These are phyloP conservation scores for Tricholoma matsutake DNA, from an alignment of 768 basidiomycete species.

Conservation along the genomic window DNA sequence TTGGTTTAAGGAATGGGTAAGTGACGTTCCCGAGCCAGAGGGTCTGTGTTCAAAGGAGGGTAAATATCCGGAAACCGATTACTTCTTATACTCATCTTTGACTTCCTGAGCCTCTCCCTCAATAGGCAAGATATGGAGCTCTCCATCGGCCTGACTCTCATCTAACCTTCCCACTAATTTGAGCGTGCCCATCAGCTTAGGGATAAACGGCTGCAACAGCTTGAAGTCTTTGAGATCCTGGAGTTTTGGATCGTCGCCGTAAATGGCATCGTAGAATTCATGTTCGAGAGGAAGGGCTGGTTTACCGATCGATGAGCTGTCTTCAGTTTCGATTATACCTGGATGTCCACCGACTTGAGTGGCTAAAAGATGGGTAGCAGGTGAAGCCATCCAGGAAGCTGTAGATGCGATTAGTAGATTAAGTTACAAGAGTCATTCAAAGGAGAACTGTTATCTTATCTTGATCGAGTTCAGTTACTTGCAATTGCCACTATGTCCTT, in stretches of 20 bases:
- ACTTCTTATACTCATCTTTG: slow-evolving; percentile 17
- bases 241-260: slow-evolving; percentile 33
- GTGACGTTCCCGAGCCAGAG: slow-evolving; percentile 86
- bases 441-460: not conserved
- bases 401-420: not conserved
- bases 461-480: not conserved
- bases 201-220: slow-evolving; percentile 48
- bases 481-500: slow-evolving; percentile 10
- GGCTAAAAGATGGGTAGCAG: slow-evolving; percentile 3
- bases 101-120: slow-evolving; percentile 7
- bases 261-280: slow-evolving; percentile 64
- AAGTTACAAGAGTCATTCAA: not conserved
- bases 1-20: slow-evolving; percentile 71
- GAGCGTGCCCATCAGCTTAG: slow-evolving; percentile 78
- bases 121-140: slow-evolving; percentile 14
- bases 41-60: slow-evolving; percentile 43
- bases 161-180: slow-evolving; percentile 63
- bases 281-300: slow-evolving; percentile 62
- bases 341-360: slow-evolving; percentile 77
- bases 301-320: slow-evolving; percentile 81
- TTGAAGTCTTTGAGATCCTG: slow-evolving; percentile 29
- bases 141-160: slow-evolving; percentile 20
- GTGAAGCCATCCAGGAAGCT: not conserved
- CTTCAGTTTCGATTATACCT: slow-evolving; percentile 67
- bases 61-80: not conserved